A percentile compares a stretch with the other conserved stretches of the same genome.
Conservation (phyloP, 345 rosid species). For the Eucalyptus leucophloia region DNA sequence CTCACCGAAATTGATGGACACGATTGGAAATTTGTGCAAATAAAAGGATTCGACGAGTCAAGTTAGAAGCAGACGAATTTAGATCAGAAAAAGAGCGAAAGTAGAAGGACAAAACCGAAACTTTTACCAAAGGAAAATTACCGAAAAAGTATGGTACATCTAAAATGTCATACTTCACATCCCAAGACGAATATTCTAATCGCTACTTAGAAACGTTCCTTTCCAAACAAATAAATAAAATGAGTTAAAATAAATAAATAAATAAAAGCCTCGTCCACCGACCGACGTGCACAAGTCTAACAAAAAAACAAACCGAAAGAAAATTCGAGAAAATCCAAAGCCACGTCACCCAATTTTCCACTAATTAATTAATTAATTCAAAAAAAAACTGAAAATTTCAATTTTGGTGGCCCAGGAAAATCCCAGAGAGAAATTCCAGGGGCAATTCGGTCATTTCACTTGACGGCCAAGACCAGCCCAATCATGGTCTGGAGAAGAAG, state of each 20-base stretch:
- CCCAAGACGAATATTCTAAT: background rate
- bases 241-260: too few relatives aligned
- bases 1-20: background rate
- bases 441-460: background rate
- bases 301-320: background rate
- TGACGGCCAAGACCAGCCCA: background rate
- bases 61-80: background rate
- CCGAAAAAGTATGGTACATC: background rate
- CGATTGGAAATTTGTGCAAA: background rate
- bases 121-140: background rate
- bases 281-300: background rate
- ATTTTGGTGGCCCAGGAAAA: background rate
- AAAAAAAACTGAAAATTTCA: background rate
- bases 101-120: rapidly evolving
- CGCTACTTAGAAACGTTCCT: background rate
- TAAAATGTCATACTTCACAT: background rate
- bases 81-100: background rate
- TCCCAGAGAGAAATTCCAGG: background rate
- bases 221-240: background rate
- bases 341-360: background rate
- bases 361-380: background rate
- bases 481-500: background rate
- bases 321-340: background rate
- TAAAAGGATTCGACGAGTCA: background rate
- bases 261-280: background rate